Evolutionary conservation across 2,329 filamentous ascomycete species (phyloP).

Genomic region (Periconia macrospinosa): DNA sequence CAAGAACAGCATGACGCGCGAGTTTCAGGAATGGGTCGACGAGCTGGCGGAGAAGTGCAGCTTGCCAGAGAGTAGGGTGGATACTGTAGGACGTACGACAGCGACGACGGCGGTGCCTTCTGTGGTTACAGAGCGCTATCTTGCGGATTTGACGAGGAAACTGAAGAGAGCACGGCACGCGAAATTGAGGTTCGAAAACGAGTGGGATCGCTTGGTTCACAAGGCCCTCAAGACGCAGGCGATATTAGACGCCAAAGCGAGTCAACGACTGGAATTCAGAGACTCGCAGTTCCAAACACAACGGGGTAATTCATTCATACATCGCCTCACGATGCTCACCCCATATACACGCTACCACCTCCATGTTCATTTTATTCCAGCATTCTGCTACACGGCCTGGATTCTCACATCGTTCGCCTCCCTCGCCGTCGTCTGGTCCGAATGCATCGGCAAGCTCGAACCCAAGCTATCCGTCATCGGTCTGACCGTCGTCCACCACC

Average conservation of each 20-base stretch:
- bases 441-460: slow-evolving; percentile 77
- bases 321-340: slow-evolving; percentile 62
- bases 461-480: slow-evolving; percentile 73
- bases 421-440: slow-evolving; percentile 86
- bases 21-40: slow-evolving; percentile 93
- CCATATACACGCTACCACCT: slow-evolving; percentile 81
- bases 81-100: slow-evolving; percentile 21
- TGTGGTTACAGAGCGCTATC: slow-evolving; percentile 88
- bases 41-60: slow-evolving; percentile 80
- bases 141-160: slow-evolving; percentile 84
- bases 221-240: slow-evolving; percentile 75
- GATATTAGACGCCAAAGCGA: slow-evolving; percentile 80
- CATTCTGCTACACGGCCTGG: slow-evolving; percentile 66
- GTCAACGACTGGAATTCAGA: slow-evolving; percentile 78
- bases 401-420: slow-evolving; percentile 73
- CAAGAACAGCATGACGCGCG: slow-evolving; percentile 74
- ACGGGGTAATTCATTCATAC: slow-evolving; percentile 52
- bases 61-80: slow-evolving; percentile 61
- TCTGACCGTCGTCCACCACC: slow-evolving; percentile 73
- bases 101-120: slow-evolving; percentile 62
- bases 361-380: slow-evolving; percentile 74
- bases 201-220: slow-evolving; percentile 80
- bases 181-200: slow-evolving; percentile 77
- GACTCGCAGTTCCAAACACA: slow-evolving; percentile 53
- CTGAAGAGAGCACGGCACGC: slow-evolving; percentile 81